phyloP scores from a whole-genome alignment of 306 rosid species.

The Chamaecrista fasciculata region DNA sequence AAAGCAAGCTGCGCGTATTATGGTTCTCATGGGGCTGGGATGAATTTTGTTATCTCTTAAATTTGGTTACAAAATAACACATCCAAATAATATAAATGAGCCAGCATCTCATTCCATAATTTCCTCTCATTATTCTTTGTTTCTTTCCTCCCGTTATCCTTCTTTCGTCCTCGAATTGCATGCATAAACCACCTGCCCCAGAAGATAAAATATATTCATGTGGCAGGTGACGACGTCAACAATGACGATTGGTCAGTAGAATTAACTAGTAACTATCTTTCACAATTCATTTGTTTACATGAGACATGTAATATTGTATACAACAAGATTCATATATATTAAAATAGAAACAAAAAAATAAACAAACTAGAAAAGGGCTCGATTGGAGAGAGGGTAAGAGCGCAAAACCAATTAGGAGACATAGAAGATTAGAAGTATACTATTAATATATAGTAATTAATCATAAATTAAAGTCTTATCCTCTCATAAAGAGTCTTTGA shows the following conservation, averaged over 20 bases:
- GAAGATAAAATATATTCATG: neutral
- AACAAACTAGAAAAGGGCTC: neutral
- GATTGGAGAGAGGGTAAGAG: neutral
- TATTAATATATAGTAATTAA: no score
- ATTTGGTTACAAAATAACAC: neutral
- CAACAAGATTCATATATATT: neutral
- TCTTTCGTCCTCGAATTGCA: neutral
- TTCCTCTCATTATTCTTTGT: neutral
- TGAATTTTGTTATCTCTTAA: neutral
- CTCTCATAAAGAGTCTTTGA: no score
- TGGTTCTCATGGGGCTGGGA: neutral
- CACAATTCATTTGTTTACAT: neutral
- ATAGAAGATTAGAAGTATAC: neutral
- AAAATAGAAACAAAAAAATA: no score
- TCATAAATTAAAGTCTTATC: no score
- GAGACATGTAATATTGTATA: no score
- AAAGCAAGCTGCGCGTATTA: neutral
- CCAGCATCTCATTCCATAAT: neutral
- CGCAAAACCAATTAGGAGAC: slow-evolving; percentile 2
- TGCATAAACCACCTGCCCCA: neutral
- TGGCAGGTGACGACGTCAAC: slow-evolving; percentile 36
- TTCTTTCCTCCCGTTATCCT: neutral
- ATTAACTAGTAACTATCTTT: neutral
- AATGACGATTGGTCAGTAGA: slow-evolving; percentile 58
- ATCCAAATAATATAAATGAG: neutral